Percentiles rank a stretch among this genome's conserved stretches.
Conservation (phyloP, 176 grass and related monocot genomes). For the Rhynchospora pubera region DNA sequence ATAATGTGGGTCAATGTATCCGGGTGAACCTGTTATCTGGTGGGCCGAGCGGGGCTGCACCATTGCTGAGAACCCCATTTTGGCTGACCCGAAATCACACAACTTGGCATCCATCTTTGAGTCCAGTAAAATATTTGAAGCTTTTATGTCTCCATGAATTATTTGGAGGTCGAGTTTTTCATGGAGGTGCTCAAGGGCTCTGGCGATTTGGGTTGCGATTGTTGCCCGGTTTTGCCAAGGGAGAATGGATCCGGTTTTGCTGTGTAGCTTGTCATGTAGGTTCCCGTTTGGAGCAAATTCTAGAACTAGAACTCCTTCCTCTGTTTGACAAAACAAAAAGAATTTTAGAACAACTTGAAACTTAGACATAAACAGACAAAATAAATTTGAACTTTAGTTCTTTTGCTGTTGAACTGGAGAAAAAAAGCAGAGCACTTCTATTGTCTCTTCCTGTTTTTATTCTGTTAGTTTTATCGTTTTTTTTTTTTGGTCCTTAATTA, state of each 20-base stretch:
- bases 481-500: not conserved
- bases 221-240: slow-evolving; percentile 59
- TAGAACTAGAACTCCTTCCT: slow-evolving; percentile 75
- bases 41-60: slow-evolving; percentile 45
- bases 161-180: slow-evolving; percentile 78
- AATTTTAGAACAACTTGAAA: slow-evolving; percentile 8
- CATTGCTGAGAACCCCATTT: slow-evolving; percentile 81
- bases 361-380: not conserved
- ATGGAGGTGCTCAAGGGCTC: slow-evolving; percentile 81
- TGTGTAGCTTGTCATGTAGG: slow-evolving; percentile 80
- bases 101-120: slow-evolving; percentile 61
- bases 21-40: slow-evolving; percentile 70
- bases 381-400: not conserved
- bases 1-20: slow-evolving; percentile 96
- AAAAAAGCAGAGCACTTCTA: not conserved
- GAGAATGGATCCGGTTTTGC: slow-evolving; percentile 23
- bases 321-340: slow-evolving; percentile 28
- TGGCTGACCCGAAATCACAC: slow-evolving; percentile 90
- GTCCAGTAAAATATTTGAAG: slow-evolving; percentile 90
- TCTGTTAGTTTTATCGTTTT: not conserved
- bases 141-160: slow-evolving; percentile 89
- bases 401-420: not conserved
- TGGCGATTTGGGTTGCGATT: slow-evolving; percentile 63
- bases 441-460: not conserved
- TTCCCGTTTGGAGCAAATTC: slow-evolving; percentile 89